Evolutionary conservation across 495 filamentous ascomycete species (phyloP), one percentile per base, ranked within the genome.

Genomic region (Penicillium silybi): DNA sequence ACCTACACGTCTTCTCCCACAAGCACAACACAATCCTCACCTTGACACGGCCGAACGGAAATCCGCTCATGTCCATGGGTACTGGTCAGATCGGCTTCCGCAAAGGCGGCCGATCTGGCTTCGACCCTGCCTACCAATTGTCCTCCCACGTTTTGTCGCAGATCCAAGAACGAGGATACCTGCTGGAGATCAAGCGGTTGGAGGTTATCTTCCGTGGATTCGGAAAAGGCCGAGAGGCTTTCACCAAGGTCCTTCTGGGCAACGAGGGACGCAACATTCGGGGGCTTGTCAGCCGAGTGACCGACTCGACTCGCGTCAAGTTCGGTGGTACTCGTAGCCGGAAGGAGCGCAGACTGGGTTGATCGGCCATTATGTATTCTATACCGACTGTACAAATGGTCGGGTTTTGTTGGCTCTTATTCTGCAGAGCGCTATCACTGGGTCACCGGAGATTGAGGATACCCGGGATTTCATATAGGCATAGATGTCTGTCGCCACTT

Each of bases 21-120:
- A 93, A 87, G 74, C 93, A 96, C 79, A 98, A 98, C 74, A 89
- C 87, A 11, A 88, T 97, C 64, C 79, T 98, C 66, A 95, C 92
- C 6, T 77, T 96, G 55, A 88, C 88, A 34, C 80, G 81, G 58
- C 92, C 92, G 15, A 85, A 92, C 50, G 85, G 88, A 11, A 78
- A 86, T 51, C 77, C 87, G 2, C 68, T 96, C 23, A 70, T 98
- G 57, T 87, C 85, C 8, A 65, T 92, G 53, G 85, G 85, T 23
- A 76, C 84, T 37, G 93, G 93, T 13, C 88, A 95, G 46, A 76
- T 98, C 26, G 90, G 90, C 2, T 96, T 97, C 74, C 81, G 80
- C 57, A 93, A 97, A 70, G 73, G 80, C 1, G 75, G 78, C 18
- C 83, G 93, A 43, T 83, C 86, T 22, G 82, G 79, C 34, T 97